A percentile compares a stretch with the other conserved stretches of the same genome.
Conservation (phyloP, 2,329 filamentous ascomycete species). For the Akanthomyces dipterigenus region DNA sequence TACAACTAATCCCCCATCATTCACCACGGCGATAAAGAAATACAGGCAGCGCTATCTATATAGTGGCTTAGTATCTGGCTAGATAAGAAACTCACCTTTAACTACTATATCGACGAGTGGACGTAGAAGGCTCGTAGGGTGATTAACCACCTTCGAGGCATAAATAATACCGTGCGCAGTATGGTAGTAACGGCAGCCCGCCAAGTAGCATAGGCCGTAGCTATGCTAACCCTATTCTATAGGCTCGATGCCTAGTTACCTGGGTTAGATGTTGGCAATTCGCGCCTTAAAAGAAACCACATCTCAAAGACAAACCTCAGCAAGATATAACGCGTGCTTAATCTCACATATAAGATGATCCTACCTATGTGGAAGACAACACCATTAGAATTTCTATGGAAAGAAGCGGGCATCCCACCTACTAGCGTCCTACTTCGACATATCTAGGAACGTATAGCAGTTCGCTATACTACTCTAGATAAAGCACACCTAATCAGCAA, state of each 20-base stretch:
- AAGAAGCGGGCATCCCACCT: background rate
- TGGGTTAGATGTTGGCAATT: background rate
- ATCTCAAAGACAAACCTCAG: slow-evolving; percentile 1
- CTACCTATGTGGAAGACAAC: too few relatives aligned
- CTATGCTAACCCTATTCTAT: background rate
- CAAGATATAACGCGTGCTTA: background rate
- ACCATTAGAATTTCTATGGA: background rate
- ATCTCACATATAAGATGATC: background rate
- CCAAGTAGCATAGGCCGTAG: background rate
- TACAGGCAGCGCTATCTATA: background rate
- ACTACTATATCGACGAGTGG: background rate
- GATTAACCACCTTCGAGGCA: too few relatives aligned
- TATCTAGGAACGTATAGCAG: background rate
- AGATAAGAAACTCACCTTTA: slow-evolving; percentile 7
- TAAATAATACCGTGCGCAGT: too few relatives aligned
- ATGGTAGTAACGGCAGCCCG: background rate
- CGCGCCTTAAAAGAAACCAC: background rate
- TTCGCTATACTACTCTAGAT: background rate
- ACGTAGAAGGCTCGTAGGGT: background rate
- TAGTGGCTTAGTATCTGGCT: background rate
- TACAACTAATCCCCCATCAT: background rate
- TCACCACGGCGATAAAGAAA: background rate
- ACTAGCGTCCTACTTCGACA: background rate
- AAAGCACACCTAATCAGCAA: background rate
- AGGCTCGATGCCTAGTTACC: background rate